Percentiles rank a stretch among this genome's conserved stretches.
phyloP scores from a whole-genome alignment of 495 filamentous ascomycete genomes.

The Oidiodendron maius region DNA sequence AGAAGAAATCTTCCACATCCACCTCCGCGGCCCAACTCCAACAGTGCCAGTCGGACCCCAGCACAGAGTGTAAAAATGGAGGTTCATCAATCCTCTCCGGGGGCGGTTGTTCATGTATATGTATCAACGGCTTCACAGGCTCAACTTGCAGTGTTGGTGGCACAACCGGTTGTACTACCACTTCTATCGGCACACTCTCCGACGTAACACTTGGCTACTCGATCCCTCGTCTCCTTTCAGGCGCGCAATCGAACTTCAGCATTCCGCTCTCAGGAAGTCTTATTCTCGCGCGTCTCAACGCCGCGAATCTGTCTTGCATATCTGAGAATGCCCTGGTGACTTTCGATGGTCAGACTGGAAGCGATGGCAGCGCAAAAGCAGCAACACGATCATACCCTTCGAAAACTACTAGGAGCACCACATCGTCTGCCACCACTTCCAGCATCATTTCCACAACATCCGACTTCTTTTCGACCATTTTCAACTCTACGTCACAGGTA shows the following conservation, averaged over 20 bases:
- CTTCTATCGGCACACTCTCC: conserved; percentile 34
- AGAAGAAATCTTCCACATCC: conserved; percentile 22
- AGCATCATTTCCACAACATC: conserved; percentile 1
- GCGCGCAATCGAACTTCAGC: conserved; percentile 62
- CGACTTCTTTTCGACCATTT: conserved; percentile 15
- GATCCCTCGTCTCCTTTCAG: conserved; percentile 64
- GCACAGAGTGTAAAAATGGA: conserved; percentile 64
- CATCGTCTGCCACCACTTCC: conserved; percentile 15
- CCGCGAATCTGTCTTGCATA: conserved; percentile 66
- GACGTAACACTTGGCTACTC: conserved; percentile 74
- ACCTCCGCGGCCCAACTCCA: conserved; percentile 43
- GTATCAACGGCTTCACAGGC: conserved; percentile 82
- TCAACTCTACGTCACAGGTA: conserved; percentile 38
- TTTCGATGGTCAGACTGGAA: conserved; percentile 53
- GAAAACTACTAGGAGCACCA: too few species aligned
- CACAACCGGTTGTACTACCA: conserved; percentile 66
- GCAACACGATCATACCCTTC: conserved; percentile 19
- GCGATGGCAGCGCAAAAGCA: conserved; percentile 24
- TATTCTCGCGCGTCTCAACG: conserved; percentile 72
- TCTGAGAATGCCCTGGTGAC: conserved; percentile 82
- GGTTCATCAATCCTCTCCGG: conserved; percentile 65
- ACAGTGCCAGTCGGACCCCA: conserved; percentile 26
- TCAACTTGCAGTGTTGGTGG: conserved; percentile 55
- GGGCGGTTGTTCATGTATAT: conserved; percentile 75
- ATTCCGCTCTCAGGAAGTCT: conserved; percentile 61